Evolutionary conservation across 768 basidiomycete genomes (phyloP).

Genomic region (Lactarius sanguifluus): DNA sequence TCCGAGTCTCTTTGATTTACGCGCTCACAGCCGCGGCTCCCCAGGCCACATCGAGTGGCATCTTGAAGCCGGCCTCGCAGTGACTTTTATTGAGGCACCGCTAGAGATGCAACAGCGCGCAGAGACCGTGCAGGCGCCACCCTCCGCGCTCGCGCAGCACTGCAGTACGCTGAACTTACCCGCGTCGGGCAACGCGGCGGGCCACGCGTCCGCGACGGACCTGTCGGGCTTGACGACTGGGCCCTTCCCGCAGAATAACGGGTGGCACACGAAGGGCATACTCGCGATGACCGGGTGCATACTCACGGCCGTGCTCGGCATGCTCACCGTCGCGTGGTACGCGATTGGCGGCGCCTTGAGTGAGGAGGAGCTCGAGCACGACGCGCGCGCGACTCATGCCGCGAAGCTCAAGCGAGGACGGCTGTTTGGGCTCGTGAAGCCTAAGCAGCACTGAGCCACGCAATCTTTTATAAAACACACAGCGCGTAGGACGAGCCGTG

Average conservation of each 20-base stretch:
- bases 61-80: slow-evolving; percentile 78
- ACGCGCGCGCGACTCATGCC: slow-evolving; percentile 55
- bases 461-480: background rate
- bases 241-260: slow-evolving; percentile 70
- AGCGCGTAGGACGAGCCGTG: background rate
- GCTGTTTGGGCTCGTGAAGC: slow-evolving; percentile 42
- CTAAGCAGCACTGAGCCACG: slow-evolving; percentile 6
- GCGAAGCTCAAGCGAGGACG: slow-evolving; percentile 54
- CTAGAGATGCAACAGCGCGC: slow-evolving; percentile 57
- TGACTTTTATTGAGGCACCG: slow-evolving; percentile 83
- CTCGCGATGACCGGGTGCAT: slow-evolving; percentile 77
- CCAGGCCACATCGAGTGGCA: slow-evolving; percentile 87
- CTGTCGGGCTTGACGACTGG: slow-evolving; percentile 62
- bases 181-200: slow-evolving; percentile 84
- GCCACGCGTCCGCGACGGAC: slow-evolving; percentile 66
- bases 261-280: slow-evolving; percentile 74
- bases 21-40: slow-evolving; percentile 9
- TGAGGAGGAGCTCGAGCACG: slow-evolving; percentile 80
- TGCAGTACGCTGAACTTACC: slow-evolving; percentile 63
- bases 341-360: slow-evolving; percentile 67
- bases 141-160: slow-evolving; percentile 55
- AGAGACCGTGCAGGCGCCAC: slow-evolving; percentile 50
- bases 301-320: slow-evolving; percentile 78
- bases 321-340: slow-evolving; percentile 86
- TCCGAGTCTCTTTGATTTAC: background rate